Evolutionary conservation across 1,284 basidiomycete genomes (phyloP), one percentile per base, ranked within the genome.

Genomic region (Megacollybia platyphylla): DNA sequence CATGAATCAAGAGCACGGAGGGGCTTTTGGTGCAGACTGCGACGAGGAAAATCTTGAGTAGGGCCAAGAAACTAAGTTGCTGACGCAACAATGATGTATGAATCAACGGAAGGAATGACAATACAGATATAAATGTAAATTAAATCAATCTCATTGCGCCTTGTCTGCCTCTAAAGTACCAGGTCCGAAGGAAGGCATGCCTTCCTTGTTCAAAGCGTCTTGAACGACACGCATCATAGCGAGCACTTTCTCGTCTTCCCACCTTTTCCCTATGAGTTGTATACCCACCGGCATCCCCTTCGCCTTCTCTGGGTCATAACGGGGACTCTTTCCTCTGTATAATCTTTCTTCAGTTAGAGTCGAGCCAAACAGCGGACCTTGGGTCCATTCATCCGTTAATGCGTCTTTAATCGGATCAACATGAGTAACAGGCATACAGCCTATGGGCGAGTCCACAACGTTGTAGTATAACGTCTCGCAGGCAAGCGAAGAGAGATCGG

Each of bases 161-260:
- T 24, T 24, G 2, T 5, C 20, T 24, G 20, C 20, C 20, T 24
- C 20, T 24, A 5, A 24, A 5, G 20, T 24, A 24, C 20, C 20
- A 24, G 20, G 20, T 24, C 20, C 20, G 5, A 24, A 24, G 20
- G 20, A 24, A 24, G 20, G 20, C 20, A 24, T 24, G 20, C 20
- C 20, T 24, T 52, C 58, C 38, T 52, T 55, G 28, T 68, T 79
- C 39, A 88, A 60, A 2, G 77, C 79, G 5, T 64, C 58, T 47
- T 91, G 87, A 5, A 93, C 62, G n/a, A 90, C 61, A 48, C 69
- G 65, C 89, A 93, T 92, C 61, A 90, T 73, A 17, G 63, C 76
- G 39, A 94, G 54, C 2, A 91, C 78, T 58, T 87, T 87, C 64
- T 93, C 91, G 41, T 94, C 91, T 52, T 91, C 82, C 73, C 79